Evolutionary conservation across 2,329 filamentous ascomycete species (phyloP).

Genomic region (Cercospora sesami): DNA sequence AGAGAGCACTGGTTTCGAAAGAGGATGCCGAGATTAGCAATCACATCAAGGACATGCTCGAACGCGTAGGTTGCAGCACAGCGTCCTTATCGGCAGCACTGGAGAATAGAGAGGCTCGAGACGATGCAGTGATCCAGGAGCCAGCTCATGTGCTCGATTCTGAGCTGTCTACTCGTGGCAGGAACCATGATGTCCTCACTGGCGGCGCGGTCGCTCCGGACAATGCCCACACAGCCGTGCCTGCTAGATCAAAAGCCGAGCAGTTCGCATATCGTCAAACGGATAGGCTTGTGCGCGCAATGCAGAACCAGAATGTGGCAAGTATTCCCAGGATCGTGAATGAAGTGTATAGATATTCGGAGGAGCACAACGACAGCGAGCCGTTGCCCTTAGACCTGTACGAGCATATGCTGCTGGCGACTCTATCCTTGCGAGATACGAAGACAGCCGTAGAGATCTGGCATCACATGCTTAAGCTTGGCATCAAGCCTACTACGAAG

Average conservation of each 20-base stretch:
- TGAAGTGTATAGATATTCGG: constrained; percentile 13
- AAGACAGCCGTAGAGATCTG: constrained; percentile 55
- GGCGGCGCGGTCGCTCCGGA: background rate
- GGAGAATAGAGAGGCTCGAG: background rate
- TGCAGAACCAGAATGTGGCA: background rate
- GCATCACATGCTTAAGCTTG: constrained; percentile 57
- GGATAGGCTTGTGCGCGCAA: constrained; percentile 17
- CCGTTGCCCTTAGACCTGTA: constrained; percentile 34
- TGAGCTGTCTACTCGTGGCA: background rate
- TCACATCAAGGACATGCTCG: constrained; percentile 9
- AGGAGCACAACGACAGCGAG: constrained; percentile 9
- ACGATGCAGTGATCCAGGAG: background rate
- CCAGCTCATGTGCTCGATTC: background rate
- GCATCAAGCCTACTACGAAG: constrained; percentile 59
- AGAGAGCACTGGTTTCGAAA: background rate
- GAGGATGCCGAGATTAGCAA: background rate
- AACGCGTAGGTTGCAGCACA: background rate
- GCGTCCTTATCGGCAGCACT: background rate
- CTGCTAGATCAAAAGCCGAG: constrained; percentile 1
- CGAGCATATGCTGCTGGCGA: constrained; percentile 50
- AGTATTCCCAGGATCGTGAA: constrained; percentile 6
- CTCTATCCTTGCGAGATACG: constrained; percentile 47
- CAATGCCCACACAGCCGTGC: background rate
- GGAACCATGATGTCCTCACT: background rate
- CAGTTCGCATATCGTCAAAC: constrained; percentile 16